Evolutionary conservation across 1,284 basidiomycete species (phyloP).

Genomic region (Tylopilus sp.): DNA sequence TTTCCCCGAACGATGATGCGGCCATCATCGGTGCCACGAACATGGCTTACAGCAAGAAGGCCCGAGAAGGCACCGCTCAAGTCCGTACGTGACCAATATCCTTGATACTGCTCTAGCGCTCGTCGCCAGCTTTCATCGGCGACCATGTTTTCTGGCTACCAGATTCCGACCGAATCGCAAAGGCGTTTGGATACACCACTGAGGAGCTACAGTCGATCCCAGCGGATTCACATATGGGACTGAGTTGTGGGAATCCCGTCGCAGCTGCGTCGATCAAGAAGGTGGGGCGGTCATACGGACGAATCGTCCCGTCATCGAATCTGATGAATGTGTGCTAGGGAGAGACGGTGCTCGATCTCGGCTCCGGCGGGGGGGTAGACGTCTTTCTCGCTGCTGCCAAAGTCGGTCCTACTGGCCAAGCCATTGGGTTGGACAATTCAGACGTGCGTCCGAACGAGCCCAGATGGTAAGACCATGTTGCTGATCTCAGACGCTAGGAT

Average conservation of each 20-base stretch:
- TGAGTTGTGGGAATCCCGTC: conserved; percentile 50
- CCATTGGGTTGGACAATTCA: conserved; percentile 50
- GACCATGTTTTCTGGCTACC: background rate
- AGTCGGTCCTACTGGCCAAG: conserved; percentile 46
- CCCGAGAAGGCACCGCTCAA: conserved; percentile 13
- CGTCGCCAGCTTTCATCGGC: background rate
- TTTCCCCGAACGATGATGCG: conserved; percentile 3
- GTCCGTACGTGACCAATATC: conserved; percentile 12
- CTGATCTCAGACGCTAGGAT: conserved; percentile 33
- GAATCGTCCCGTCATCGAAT: background rate
- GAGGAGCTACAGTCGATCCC: conserved; percentile 43
- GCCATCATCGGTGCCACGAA: conserved; percentile 16
- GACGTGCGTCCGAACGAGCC: conserved; percentile 25
- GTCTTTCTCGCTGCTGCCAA: conserved; percentile 47
- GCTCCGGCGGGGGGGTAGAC: conserved; percentile 51
- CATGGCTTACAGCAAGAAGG: conserved; percentile 20
- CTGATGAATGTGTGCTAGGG: conserved; percentile 34
- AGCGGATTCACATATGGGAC: conserved; percentile 40
- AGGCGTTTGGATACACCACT: conserved; percentile 43
- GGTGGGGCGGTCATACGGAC: conserved; percentile 23
- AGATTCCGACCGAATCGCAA: conserved; percentile 34
- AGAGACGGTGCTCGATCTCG: conserved; percentile 51
- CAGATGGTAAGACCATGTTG: background rate
- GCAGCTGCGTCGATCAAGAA: conserved; percentile 40
- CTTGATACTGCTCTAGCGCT: too few relatives aligned